Evolutionary conservation across 1,284 basidiomycete genomes (phyloP), one percentile per base, ranked within the genome.

Genomic region (Rhodotorula sp.): DNA sequence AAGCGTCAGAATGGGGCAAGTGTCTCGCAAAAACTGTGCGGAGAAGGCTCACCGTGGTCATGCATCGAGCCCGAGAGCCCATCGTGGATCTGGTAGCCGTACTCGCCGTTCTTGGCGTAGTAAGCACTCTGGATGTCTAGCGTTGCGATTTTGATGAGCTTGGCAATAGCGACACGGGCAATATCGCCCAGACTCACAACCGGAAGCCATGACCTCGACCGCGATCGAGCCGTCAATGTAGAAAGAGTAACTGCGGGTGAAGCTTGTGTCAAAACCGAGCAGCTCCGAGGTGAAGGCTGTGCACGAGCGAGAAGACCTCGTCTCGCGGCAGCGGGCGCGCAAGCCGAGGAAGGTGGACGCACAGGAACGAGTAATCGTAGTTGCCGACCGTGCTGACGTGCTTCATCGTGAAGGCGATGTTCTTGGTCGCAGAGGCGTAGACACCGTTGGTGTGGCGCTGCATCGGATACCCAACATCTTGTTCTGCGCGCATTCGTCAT

Each of bases 171-270:
- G 34, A 34, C 34, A 5, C 34, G 34, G 34, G 34, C 34, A 5
- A 34, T 2, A 34, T 2, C 34, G 34, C 2, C 3, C 3, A 5
- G 34, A 34, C 34, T 34, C 34, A 34, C 34, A 82, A 2, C 81
- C 81, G 8, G 80, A 81, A 12, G 81, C 81, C 23, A 71, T 64
- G 13, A 82, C 80, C 16, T 76, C 61, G 8, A 74, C 77, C 74
- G 81, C 78, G 56, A 82, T 76, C 4, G 76, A 73, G 7, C 81
- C 81, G 68, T 82, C 80, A 9, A 77, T 68, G 59, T 73, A 76
- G 66, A 81, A 81, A 54, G 62, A 71, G 75, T 81, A 81, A n/a
- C 75, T 71, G 66, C 80, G 78, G 7, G 67, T 68, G 70, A 80
- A 81, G 61, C 80, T 78, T 52, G 23, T 16, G 34, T 34, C 5